Conservation (phyloP, 1,139 yeast species). For the Sugiyamaella xylanicola region DNA sequence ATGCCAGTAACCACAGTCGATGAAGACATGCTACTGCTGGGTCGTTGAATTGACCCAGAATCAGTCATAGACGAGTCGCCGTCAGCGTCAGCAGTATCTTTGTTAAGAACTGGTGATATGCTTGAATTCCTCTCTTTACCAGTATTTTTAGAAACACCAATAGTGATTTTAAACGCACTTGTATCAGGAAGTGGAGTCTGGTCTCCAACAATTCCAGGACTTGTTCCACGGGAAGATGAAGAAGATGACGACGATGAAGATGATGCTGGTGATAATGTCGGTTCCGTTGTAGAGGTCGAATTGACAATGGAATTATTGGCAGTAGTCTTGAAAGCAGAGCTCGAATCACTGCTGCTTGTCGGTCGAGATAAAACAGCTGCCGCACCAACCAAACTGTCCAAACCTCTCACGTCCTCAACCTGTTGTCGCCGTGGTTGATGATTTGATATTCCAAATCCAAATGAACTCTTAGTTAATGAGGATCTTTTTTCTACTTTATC, state of each 20-base stretch:
- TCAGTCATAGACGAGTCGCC: constrained; percentile 22
- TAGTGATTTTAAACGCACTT: constrained; percentile 21
- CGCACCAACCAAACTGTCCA: constrained; percentile 18
- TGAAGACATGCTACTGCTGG: constrained; percentile 13
- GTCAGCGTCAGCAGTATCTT: constrained; percentile 13
- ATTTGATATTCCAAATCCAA: neutral
- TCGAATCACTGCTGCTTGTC: neutral
- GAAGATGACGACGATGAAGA: constrained; percentile 13
- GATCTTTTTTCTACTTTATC: constrained; percentile 8
- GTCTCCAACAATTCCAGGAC: constrained; percentile 9
- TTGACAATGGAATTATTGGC: neutral
- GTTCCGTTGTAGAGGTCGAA: neutral
- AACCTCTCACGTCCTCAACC: constrained; percentile 9
- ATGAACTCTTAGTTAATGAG: constrained; percentile 6
- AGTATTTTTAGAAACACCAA: constrained; percentile 1
- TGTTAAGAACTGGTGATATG: neutral
- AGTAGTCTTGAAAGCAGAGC: neutral
- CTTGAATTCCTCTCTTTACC: neutral
- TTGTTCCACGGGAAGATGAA: constrained; percentile 10
- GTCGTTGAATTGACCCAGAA: constrained; percentile 15
- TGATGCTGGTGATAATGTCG: neutral
- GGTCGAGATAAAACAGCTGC: constrained; percentile 8
- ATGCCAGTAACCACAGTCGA: constrained; percentile 11
- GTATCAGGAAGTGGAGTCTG: constrained; percentile 17
- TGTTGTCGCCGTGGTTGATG: constrained; percentile 7